Evolutionary conservation across 805 yeast genomes (phyloP).

Genomic region (Myxozyma lipomycoides): DNA sequence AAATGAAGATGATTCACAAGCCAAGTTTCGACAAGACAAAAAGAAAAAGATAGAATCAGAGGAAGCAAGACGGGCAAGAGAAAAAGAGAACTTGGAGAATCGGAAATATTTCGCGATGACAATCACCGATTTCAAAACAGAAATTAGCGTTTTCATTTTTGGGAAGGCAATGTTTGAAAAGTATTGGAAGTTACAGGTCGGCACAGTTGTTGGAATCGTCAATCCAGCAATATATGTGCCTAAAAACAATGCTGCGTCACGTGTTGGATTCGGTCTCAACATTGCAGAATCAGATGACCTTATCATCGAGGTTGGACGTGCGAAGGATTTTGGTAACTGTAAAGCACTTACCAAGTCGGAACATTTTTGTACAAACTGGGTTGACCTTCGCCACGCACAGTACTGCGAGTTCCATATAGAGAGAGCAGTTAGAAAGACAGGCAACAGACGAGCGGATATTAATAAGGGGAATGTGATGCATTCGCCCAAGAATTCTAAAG

Average conservation of each 20-base stretch:
- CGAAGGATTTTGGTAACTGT: slow-evolving; percentile 68
- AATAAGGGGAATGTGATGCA: slow-evolving; percentile 36
- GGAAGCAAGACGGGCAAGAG: background rate
- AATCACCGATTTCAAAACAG: slow-evolving; percentile 63
- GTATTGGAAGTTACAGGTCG: slow-evolving; percentile 69
- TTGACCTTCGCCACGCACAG: slow-evolving; percentile 50
- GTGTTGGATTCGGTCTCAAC: slow-evolving; percentile 51
- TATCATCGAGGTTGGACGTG: slow-evolving; percentile 68
- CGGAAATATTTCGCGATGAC: slow-evolving; percentile 51
- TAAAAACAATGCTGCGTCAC: slow-evolving; percentile 34
- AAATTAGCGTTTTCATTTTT: slow-evolving; percentile 58
- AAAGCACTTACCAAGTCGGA: slow-evolving; percentile 48
- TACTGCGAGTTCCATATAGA: slow-evolving; percentile 75
- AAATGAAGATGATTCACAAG: background rate
- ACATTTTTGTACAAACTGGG: slow-evolving; percentile 54
- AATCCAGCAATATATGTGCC: slow-evolving; percentile 59
- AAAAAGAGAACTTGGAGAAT: slow-evolving; percentile 1
- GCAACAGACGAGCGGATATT: slow-evolving; percentile 71
- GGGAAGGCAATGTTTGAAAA: slow-evolving; percentile 58
- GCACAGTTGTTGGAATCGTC: slow-evolving; percentile 68
- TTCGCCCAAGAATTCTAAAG: slow-evolving; percentile 10
- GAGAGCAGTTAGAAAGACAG: slow-evolving; percentile 46
- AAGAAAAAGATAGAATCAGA: background rate
- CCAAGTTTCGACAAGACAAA: background rate
- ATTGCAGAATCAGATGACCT: slow-evolving; percentile 50